Evolutionary conservation across 371 early-diverging fungal species (phyloP).

Genomic region (Mucor racemosus): DNA sequence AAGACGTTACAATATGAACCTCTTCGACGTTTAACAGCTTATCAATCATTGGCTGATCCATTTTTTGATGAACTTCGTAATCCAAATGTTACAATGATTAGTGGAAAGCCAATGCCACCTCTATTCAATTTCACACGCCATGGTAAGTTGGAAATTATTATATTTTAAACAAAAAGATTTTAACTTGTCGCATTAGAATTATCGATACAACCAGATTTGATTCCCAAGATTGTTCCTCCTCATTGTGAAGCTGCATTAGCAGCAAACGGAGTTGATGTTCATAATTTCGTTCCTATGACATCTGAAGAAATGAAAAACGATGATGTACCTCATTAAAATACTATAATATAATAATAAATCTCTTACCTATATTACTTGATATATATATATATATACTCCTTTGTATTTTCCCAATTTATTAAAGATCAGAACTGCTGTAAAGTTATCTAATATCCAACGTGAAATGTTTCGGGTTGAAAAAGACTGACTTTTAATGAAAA

Average conservation of each 20-base stretch:
- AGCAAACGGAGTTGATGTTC: conserved; percentile 52
- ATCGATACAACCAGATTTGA: conserved; percentile 60
- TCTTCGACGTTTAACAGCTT: conserved; percentile 84
- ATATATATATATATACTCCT: too few relatives aligned
- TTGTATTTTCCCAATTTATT: not conserved
- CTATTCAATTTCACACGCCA: conserved; percentile 90
- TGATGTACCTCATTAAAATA: conserved; percentile 18
- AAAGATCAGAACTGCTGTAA: not conserved
- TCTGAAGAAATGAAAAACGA: conserved; percentile 38
- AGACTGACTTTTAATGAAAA: not conserved
- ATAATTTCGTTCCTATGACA: conserved; percentile 49
- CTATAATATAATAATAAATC: not conserved
- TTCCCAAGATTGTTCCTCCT: conserved; percentile 63
- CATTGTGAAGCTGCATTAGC: conserved; percentile 60
- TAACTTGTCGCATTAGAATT: conserved; percentile 34
- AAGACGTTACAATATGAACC: conserved; percentile 97
- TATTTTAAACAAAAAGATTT: too few relatives aligned
- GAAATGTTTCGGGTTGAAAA: not conserved
- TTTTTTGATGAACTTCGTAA: conserved; percentile 97
- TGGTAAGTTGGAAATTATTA: conserved; percentile 55
- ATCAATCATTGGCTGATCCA: conserved; percentile 93
- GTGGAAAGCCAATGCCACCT: conserved; percentile 82
- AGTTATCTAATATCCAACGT: not conserved
- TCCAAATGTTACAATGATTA: conserved; percentile 80
- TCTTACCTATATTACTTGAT: not conserved